Evolutionary conservation across 2,329 filamentous ascomycete genomes (phyloP).

Genomic region (Hymenoscyphus fraxineus): DNA sequence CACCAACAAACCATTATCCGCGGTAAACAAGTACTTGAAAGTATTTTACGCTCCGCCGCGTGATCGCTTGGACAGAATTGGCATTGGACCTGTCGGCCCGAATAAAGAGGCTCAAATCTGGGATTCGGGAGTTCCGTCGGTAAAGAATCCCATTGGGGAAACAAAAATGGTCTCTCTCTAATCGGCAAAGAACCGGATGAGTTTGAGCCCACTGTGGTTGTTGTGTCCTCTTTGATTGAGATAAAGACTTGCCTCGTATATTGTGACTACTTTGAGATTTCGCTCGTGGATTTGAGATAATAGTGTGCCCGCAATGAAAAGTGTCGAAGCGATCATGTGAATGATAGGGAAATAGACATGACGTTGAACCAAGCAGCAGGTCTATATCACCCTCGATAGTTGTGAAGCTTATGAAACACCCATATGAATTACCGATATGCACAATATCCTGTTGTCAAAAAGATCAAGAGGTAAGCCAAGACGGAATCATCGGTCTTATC

Average conservation of each 20-base stretch:
- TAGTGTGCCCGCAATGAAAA: background rate
- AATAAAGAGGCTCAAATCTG: background rate
- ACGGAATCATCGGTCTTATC: background rate
- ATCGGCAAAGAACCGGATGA: background rate
- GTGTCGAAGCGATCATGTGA: background rate
- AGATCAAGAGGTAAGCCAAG: background rate
- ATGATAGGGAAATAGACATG: background rate
- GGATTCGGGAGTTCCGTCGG: background rate
- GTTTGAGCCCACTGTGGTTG: background rate
- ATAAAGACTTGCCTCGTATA: background rate
- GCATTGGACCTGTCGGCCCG: background rate
- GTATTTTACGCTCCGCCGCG: background rate
- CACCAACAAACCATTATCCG: background rate
- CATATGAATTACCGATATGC: background rate
- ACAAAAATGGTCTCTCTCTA: background rate
- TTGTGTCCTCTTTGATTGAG: background rate
- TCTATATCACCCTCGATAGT: background rate
- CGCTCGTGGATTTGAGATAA: background rate
- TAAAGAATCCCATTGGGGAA: background rate
- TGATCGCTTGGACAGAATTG: background rate
- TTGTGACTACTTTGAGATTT: background rate
- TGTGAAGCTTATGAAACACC: background rate
- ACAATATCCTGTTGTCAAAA: background rate
- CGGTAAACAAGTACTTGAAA: background rate
- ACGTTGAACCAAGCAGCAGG: background rate